Evolutionary conservation across 2,329 filamentous ascomycete species (phyloP).

Genomic region (Epichloe uncinata): DNA sequence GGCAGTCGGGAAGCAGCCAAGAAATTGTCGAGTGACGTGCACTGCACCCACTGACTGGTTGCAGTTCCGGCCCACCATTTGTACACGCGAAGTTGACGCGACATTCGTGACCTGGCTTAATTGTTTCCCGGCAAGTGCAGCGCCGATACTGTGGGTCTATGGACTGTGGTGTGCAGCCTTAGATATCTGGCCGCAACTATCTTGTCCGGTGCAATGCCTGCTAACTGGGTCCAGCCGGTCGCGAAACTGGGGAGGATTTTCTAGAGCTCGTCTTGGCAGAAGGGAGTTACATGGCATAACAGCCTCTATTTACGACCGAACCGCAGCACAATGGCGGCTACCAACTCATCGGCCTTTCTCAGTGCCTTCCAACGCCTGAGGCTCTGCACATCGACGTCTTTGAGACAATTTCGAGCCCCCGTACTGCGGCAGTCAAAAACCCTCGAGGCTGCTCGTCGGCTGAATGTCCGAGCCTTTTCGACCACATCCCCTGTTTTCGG

Average conservation of each 20-base stretch:
- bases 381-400: constrained; percentile 26
- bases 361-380: constrained; percentile 38
- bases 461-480: constrained; percentile 55
- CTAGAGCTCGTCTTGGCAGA: constrained; percentile 11
- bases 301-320: constrained; percentile 8
- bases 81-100: constrained; percentile 33
- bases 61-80: constrained; percentile 6
- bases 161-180: constrained; percentile 7
- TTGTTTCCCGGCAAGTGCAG: constrained; percentile 5
- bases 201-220: not conserved
- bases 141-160: not conserved
- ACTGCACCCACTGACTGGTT: constrained; percentile 9
- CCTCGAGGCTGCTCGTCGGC: constrained; percentile 19
- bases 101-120: constrained; percentile 26
- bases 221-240: not conserved
- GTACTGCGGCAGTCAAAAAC: constrained; percentile 16
- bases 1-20: constrained; percentile 14
- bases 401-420: constrained; percentile 24
- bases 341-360: constrained; percentile 30
- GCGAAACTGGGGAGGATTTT: constrained; percentile 11
- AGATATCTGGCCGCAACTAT: constrained; percentile 12
- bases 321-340: constrained; percentile 32
- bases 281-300: not conserved
- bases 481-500: constrained; percentile 46
- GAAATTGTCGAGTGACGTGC: constrained; percentile 21